Percentiles rank a stretch among this genome's conserved stretches.
These are phyloP conservation scores for Podospora australis DNA, from an alignment of 495 filamentous ascomycete genomes.

Conservation along the genomic window DNA sequence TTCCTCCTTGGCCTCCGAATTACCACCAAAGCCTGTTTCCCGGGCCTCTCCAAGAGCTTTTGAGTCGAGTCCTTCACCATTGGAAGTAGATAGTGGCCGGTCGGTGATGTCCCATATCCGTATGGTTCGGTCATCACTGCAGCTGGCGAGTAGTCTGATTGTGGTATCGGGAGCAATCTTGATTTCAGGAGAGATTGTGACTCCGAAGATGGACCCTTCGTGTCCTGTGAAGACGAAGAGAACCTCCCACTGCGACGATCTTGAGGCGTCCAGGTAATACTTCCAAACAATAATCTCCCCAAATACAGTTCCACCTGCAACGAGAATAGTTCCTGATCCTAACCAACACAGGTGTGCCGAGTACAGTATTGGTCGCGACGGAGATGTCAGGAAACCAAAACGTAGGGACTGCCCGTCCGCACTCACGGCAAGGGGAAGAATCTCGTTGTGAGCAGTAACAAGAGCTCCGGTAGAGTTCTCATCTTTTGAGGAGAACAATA, in stretches of 20 bases:
- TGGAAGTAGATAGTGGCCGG: conserved; percentile 11
- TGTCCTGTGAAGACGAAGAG: conserved; percentile 79
- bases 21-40: conserved; percentile 45
- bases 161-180: conserved; percentile 24
- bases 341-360: conserved; percentile 65
- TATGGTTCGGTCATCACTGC: conserved; percentile 91
- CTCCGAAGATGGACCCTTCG: conserved; percentile 88
- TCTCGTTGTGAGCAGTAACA: conserved; percentile 81
- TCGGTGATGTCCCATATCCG: conserved; percentile 76
- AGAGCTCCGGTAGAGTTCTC: conserved; percentile 34
- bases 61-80: background rate
- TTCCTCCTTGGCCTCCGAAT: conserved; percentile 21
- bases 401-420: conserved; percentile 12
- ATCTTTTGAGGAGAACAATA: conserved; percentile 38
- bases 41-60: conserved; percentile 25
- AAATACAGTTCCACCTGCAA: conserved; percentile 87
- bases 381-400: conserved; percentile 48
- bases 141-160: conserved; percentile 69
- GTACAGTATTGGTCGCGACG: conserved; percentile 81
- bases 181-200: conserved; percentile 64
- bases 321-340: conserved; percentile 52
- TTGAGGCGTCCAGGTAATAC: conserved; percentile 34
- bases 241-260: conserved; percentile 30
- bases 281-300: conserved; percentile 92
- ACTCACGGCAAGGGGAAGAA: conserved; percentile 34